Conservation (phyloP, 257 asterid genomes). For the Penstemon eatonii region DNA sequence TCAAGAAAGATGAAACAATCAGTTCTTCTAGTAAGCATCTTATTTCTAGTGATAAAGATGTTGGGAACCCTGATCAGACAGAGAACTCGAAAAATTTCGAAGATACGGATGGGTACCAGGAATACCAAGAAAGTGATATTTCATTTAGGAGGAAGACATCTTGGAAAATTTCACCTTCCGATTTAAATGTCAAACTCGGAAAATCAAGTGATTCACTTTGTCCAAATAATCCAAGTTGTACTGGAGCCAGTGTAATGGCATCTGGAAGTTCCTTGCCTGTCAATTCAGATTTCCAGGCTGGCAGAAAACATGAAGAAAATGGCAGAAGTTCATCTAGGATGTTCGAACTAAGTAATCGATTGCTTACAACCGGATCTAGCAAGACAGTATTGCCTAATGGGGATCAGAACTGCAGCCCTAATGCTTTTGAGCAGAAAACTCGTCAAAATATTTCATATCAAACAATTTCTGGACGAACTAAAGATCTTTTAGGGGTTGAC, state of each 20-base stretch:
- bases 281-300: slow-evolving; percentile 32
- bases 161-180: slow-evolving; percentile 70
- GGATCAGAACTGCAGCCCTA: slow-evolving; percentile 33
- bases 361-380: slow-evolving; percentile 56
- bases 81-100: slow-evolving; percentile 36
- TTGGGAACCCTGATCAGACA: slow-evolving; percentile 36
- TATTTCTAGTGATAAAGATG: slow-evolving; percentile 26
- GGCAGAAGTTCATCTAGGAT: slow-evolving; percentile 55
- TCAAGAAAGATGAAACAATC: slow-evolving; percentile 34
- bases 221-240: slow-evolving; percentile 33
- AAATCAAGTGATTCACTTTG: slow-evolving; percentile 41
- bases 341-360: slow-evolving; percentile 57
- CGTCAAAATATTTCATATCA: slow-evolving; percentile 32
- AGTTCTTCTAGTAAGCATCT: slow-evolving; percentile 29
- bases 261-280: slow-evolving; percentile 38
- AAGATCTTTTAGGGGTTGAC: slow-evolving; percentile 44
- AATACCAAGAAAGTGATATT: slow-evolving; percentile 44
- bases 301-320: slow-evolving; percentile 39
- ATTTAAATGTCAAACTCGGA: slow-evolving; percentile 64
- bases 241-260: slow-evolving; percentile 35
- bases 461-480: slow-evolving; percentile 45
- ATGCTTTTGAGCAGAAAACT: slow-evolving; percentile 40
- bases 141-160: slow-evolving; percentile 59
- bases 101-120: slow-evolving; percentile 34
- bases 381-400: slow-evolving; percentile 43